These are phyloP conservation scores for Xylariaceae sp. DNA, from an alignment of 2,329 filamentous ascomycete genomes.

Conservation along the genomic window DNA sequence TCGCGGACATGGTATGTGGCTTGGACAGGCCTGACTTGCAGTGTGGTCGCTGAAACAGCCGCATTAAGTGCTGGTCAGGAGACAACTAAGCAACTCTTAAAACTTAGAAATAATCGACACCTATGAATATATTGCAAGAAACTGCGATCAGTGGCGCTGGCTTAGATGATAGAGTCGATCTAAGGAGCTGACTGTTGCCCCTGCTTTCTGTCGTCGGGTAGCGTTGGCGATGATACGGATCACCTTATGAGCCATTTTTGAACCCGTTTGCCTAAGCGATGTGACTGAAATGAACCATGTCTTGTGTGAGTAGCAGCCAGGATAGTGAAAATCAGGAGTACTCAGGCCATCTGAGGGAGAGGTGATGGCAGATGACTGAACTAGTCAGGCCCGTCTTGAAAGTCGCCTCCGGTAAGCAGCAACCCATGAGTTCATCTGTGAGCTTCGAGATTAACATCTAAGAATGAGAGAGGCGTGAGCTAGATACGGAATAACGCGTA, in stretches of 20 bases:
- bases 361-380: neutral
- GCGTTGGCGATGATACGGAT: neutral
- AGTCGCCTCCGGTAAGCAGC: neutral
- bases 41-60: constrained; percentile 26
- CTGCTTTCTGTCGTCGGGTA: too few relatives aligned
- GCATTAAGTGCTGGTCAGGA: constrained; percentile 26
- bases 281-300: neutral
- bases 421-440: neutral
- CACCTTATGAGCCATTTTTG: neutral
- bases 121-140: too few relatives aligned
- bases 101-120: too few relatives aligned
- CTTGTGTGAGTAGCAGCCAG: neutral
- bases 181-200: too few relatives aligned
- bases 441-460: neutral
- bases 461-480: neutral
- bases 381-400: neutral
- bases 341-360: neutral
- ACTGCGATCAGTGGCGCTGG: too few relatives aligned
- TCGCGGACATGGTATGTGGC: neutral
- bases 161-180: neutral
- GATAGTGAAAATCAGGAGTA: neutral
- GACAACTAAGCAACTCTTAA: constrained; percentile 9
- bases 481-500: neutral
- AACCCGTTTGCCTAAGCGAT: neutral
- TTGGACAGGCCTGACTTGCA: constrained; percentile 13